A percentile compares a stretch with the other conserved stretches of the same genome.
Conservation (phyloP, 2,329 filamentous ascomycete genomes). For the Geoglossum cookeanum region DNA sequence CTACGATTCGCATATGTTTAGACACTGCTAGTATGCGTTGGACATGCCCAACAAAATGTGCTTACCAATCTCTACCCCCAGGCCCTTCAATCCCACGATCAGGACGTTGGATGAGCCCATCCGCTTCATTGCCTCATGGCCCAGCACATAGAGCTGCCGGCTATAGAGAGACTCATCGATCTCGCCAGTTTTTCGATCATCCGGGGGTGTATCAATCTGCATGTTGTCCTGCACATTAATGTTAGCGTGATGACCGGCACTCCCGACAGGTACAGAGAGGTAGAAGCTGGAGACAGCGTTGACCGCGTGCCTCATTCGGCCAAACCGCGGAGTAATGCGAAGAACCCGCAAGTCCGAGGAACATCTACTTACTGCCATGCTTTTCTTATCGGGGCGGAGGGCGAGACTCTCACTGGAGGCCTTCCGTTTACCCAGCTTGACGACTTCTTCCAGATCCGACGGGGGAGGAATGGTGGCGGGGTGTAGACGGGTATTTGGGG, state of each 20-base stretch:
- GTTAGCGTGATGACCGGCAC: not conserved
- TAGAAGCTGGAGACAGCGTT: not conserved
- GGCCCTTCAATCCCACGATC: slow-evolving; percentile 74
- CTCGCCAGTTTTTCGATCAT: slow-evolving; percentile 8
- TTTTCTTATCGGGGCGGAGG: slow-evolving; percentile 34
- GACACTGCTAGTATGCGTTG: not conserved
- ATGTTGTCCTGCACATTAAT: slow-evolving; percentile 10
- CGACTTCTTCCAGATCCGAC: not conserved
- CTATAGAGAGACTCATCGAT: slow-evolving; percentile 60
- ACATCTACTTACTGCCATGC: slow-evolving; percentile 36
- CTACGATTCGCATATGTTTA: slow-evolving; percentile 21
- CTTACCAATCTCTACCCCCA: slow-evolving; percentile 74
- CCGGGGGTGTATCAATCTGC: slow-evolving; percentile 11
- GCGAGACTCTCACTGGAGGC: slow-evolving; percentile 40
- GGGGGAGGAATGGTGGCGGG: slow-evolving; percentile 2
- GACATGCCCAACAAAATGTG: not conserved
- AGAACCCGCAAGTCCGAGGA: not conserved
- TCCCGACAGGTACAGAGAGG: not conserved
- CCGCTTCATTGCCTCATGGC: slow-evolving; percentile 86
- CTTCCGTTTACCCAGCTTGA: slow-evolving; percentile 49
- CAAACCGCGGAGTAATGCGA: not conserved
- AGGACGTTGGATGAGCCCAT: slow-evolving; percentile 95
- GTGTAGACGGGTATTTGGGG: not conserved
- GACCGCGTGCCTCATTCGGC: not conserved
- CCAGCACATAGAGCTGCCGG: slow-evolving; percentile 55